Percentiles rank a stretch among this genome's conserved stretches.
These are phyloP conservation scores for Tricholoma terreum DNA, from an alignment of 768 basidiomycete species.

Conservation along the genomic window DNA sequence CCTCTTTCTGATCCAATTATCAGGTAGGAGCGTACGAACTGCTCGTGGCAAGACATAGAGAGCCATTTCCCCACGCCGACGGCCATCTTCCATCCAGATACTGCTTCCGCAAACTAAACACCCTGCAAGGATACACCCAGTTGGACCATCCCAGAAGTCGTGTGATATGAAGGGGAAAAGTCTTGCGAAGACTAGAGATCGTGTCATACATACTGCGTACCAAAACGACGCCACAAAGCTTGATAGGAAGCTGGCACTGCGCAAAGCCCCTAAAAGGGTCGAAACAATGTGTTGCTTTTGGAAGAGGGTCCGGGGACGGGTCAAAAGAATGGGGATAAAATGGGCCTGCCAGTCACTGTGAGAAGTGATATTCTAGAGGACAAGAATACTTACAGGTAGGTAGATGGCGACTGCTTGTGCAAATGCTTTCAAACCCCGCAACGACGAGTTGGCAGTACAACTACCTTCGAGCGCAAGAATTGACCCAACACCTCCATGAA, in stretches of 20 bases:
- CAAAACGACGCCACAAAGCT: conserved; percentile 70
- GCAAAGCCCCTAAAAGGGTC: conserved; percentile 49
- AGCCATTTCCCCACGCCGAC: conserved; percentile 73
- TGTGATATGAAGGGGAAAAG: conserved; percentile 67
- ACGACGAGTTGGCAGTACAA: conserved; percentile 55
- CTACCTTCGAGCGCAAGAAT: conserved; percentile 47
- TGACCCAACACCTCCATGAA: conserved; percentile 57
- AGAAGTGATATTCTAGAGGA: conserved; percentile 1
- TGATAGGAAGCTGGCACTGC: conserved; percentile 71
- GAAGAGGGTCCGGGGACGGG: conserved; percentile 52
- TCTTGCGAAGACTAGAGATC: conserved; percentile 62
- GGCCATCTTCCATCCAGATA: conserved; percentile 75
- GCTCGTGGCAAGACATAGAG: conserved; percentile 76
- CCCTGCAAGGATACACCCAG: conserved; percentile 62
- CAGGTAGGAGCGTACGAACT: conserved; percentile 59
- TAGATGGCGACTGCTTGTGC: conserved; percentile 63
- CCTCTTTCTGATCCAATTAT: conserved; percentile 47
- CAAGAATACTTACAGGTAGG: conserved; percentile 55
- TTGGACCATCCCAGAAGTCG: conserved; percentile 77
- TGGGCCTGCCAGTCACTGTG: conserved; percentile 51
- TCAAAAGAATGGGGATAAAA: conserved; percentile 62
- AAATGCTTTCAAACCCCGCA: conserved; percentile 58
- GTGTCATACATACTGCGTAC: conserved; percentile 65
- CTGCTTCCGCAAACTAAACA: conserved; percentile 71
- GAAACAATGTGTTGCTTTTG: conserved; percentile 37